Base-by-base conservation (phyloP, 352 stramenopile genomes). In the Phytophthora boehmeriae region DNA sequence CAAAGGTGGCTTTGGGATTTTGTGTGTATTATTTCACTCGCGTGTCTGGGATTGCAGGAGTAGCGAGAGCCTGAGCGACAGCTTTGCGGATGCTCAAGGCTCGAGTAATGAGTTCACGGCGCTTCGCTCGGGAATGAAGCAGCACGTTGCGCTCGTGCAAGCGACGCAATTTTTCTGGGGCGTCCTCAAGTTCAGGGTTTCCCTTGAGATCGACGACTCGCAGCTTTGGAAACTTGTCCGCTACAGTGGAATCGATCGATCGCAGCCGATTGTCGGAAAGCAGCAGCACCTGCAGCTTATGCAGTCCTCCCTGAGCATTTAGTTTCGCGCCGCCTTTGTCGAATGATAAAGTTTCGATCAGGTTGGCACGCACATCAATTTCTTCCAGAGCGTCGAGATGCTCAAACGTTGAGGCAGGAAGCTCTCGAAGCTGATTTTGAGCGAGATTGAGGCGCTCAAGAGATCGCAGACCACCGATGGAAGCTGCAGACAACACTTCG, bases 101-200 rank as follows among this genome's bases (percentile, higher is more conserved):
- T 42, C 80, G 60, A 14, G 77, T 61, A 54, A 90, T 88, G 16
- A 90, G 76, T 50, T 90, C 80, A 5, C 80, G 73, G 1, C 80
- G 75, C 59, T 88, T 90, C 23, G 73, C 47, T 16, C 80, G 73
- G 9, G 80, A 90, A 45, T 83, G 80, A 10, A 88, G 52, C 34
- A 90, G 74, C 63, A 86, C 20, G 50, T 90, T 81, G 30, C 76
- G 73, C 43, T 88, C 80, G 35, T 90, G 80, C 20, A 90, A 61
- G 0, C 80, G 76, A n/a, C 78, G 73, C 11, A 88, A 42, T n/a
- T 77, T 82, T 20, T 90, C 80, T 5, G 80, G 77, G 16, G 38
- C 58, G 20, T 81, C 43, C 9, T 61, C 60, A 10, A 77, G 65
- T 16, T 60, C 53, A 0, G 58, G 57, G 41, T 86, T 86, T 8